Conservation (phyloP, 139 green algal genomes). For the Volvox africanus region DNA sequence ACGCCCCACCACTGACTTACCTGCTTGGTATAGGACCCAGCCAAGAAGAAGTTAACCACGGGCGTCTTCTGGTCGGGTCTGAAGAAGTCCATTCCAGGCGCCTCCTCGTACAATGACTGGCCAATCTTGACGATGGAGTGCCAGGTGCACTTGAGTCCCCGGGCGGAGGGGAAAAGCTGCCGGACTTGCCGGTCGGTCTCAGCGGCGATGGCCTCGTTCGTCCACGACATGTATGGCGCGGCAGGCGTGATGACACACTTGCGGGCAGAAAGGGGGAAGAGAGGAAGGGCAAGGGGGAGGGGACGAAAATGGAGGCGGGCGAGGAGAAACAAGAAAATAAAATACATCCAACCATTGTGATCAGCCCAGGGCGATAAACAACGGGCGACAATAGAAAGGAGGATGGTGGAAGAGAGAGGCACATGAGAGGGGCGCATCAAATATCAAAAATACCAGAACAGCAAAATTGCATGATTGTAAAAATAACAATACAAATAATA, state of each 20-base stretch:
- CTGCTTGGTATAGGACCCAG: conserved; percentile 94
- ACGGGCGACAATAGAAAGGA: too few species aligned
- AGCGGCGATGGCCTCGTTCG: conserved; percentile 91
- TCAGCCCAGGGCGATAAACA: too few species aligned
- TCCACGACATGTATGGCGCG: conserved; percentile 93
- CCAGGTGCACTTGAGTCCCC: conserved; percentile 82
- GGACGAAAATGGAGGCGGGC: neutral
- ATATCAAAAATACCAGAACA: too few species aligned
- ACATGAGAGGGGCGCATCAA: too few species aligned
- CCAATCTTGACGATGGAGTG: conserved; percentile 94
- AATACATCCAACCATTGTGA: too few species aligned
- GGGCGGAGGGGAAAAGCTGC: conserved; percentile 91
- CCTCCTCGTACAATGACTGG: conserved; percentile 95
- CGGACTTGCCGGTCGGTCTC: conserved; percentile 88
- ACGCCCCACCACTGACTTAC: neutral
- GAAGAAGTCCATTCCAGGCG: conserved; percentile 88
- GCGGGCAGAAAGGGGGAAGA: neutral
- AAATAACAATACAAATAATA: too few species aligned
- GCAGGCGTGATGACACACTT: conserved; percentile 94
- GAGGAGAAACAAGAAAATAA: neutral
- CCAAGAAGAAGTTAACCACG: conserved; percentile 96
- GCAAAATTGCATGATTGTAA: too few species aligned
- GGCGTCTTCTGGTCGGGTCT: conserved; percentile 92
- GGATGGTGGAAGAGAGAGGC: too few species aligned
- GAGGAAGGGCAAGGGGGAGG: neutral